Conservation (phyloP, 2,329 filamentous ascomycete species). For the Arthrobotrys megalospora region DNA sequence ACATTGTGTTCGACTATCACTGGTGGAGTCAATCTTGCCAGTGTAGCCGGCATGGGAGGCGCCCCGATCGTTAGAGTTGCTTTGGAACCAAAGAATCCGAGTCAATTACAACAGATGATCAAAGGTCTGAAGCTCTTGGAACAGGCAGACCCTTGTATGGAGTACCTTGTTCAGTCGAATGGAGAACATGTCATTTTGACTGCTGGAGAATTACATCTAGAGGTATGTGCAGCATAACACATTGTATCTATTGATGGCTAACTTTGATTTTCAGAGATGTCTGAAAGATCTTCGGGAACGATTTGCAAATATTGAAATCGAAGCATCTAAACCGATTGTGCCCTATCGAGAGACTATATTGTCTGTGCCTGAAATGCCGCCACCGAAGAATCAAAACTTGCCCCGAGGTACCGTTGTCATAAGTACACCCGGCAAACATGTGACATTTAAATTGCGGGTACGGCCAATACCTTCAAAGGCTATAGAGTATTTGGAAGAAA, state of each 20-base stretch:
- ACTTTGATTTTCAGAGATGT: constrained; percentile 75
- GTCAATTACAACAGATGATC: constrained; percentile 95
- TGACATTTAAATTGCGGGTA: constrained; percentile 82
- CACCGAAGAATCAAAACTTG: constrained; percentile 84
- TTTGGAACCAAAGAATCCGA: constrained; percentile 91
- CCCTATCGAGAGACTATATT: constrained; percentile 96
- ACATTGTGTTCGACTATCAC: constrained; percentile 90
- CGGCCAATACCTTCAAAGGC: constrained; percentile 82
- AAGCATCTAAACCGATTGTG: constrained; percentile 93
- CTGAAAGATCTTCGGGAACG: constrained; percentile 92
- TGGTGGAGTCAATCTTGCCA: constrained; percentile 90
- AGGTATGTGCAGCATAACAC: constrained; percentile 31
- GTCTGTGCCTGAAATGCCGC: constrained; percentile 89
- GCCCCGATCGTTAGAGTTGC: constrained; percentile 96
- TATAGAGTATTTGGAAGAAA: constrained; percentile 87
- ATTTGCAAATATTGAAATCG: constrained; percentile 94
- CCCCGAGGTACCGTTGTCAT: constrained; percentile 84
- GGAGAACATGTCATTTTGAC: constrained; percentile 96
- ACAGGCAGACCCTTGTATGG: constrained; percentile 93
- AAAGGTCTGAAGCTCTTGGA: constrained; percentile 86
- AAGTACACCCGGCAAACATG: constrained; percentile 86
- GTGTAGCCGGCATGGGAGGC: constrained; percentile 80
- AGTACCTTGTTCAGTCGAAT: constrained; percentile 92
- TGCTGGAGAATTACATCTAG: constrained; percentile 92
- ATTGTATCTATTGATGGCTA: constrained; percentile 8